Evolutionary conservation across 2,329 filamentous ascomycete genomes (phyloP).

Genomic region (Ophiostoma himal-ulmi): DNA sequence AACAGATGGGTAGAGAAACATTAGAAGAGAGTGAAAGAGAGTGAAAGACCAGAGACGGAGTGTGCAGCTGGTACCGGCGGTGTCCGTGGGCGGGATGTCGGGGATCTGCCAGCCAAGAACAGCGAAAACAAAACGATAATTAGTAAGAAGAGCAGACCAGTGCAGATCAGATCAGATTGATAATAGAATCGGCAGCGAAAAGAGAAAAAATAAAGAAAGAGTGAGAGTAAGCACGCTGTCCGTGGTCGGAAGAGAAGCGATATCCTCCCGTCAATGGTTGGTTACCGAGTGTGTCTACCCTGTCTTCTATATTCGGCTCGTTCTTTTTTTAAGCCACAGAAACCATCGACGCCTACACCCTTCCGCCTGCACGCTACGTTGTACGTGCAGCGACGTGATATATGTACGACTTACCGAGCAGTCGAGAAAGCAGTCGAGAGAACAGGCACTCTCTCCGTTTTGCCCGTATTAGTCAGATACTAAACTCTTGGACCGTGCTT

Average conservation of each 20-base stretch:
- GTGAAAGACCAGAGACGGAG: neutral
- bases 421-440: too few relatives aligned
- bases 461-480: too few relatives aligned
- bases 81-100: neutral
- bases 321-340: too few relatives aligned
- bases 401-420: neutral
- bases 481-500: too few relatives aligned
- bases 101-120: constrained; percentile 1
- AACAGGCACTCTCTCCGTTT: too few relatives aligned
- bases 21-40: too few relatives aligned
- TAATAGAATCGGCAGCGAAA: too few relatives aligned
- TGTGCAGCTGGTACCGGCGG: neutral
- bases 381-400: neutral
- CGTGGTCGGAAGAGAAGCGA: neutral
- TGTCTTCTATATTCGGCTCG: too few relatives aligned
- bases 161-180: too few relatives aligned
- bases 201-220: too few relatives aligned
- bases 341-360: neutral
- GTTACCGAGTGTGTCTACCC: neutral
- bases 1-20: neutral
- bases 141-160: neutral
- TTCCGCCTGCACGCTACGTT: neutral
- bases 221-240: neutral
- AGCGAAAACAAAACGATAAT: neutral
- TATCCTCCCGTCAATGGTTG: neutral